A percentile compares a stretch with the other conserved stretches of the same genome.
Evolutionary conservation across 768 basidiomycete genomes (phyloP).

Genomic region (Suillus spraguei): DNA sequence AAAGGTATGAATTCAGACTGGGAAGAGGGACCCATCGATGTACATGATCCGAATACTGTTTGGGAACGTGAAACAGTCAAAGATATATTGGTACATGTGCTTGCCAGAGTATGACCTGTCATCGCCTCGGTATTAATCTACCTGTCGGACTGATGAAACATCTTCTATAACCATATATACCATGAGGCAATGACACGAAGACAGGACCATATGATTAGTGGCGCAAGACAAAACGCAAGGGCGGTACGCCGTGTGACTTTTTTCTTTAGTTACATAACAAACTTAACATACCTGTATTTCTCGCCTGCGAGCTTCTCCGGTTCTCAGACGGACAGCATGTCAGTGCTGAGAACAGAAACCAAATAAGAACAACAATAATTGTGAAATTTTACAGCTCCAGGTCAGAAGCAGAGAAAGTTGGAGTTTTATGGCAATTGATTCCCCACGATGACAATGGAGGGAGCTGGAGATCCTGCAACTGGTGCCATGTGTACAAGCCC

Average conservation of each 20-base stretch:
- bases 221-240: not conserved
- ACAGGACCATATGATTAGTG: not conserved
- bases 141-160: not conserved
- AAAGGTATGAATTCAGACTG: conserved; percentile 16
- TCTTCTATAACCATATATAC: not conserved
- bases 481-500: not conserved
- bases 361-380: not conserved
- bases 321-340: no score
- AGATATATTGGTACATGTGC: conserved; percentile 61
- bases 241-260: not conserved
- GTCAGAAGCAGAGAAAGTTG: not conserved
- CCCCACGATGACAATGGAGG: not conserved
- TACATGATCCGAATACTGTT: conserved; percentile 11
- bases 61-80: conserved; percentile 60
- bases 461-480: not conserved
- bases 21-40: conserved; percentile 4
- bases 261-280: no score
- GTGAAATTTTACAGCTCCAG: not conserved
- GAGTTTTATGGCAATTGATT: no score
- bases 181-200: conserved; percentile 4
- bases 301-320: not conserved
- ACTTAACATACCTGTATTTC: not conserved
- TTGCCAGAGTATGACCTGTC: conserved; percentile 47
- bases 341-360: not conserved
- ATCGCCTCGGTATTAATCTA: conserved; percentile 1